A percentile compares a stretch with the other conserved stretches of the same genome.
Evolutionary conservation across 2,329 filamentous ascomycete species (phyloP).

Genomic region (Celoporthe dispersa): DNA sequence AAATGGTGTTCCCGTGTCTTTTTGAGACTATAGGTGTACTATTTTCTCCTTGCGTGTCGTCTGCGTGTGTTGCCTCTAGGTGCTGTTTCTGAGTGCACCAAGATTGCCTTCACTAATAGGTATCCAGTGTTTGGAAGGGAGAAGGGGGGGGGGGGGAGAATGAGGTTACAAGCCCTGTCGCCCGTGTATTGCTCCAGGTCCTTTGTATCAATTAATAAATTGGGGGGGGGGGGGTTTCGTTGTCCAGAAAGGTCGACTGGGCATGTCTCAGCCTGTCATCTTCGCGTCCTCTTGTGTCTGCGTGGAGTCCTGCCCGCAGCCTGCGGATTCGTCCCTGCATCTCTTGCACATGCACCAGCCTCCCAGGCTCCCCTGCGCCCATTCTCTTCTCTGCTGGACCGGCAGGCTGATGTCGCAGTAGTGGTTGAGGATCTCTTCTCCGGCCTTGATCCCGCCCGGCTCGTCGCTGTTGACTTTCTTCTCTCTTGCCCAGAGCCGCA

Average conservation of each 20-base stretch:
- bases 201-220: background rate
- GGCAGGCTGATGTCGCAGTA: conserved; percentile 86
- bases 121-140: background rate
- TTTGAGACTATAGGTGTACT: background rate
- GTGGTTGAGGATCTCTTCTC: conserved; percentile 84
- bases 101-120: background rate
- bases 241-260: background rate
- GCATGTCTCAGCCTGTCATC: background rate
- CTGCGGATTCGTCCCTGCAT: conserved; percentile 72
- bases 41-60: background rate
- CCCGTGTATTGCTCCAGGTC: conserved; percentile 19
- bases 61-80: background rate
- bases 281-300: conserved; percentile 5
- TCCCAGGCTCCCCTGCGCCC: conserved; percentile 85
- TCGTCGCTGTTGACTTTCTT: conserved; percentile 56
- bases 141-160: background rate
- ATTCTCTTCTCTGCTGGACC: conserved; percentile 82
- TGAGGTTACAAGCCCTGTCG: conserved; percentile 11
- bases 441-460: conserved; percentile 69
- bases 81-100: conserved; percentile 9
- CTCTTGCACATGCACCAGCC: conserved; percentile 86
- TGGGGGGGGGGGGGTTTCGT: background rate
- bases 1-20: background rate
- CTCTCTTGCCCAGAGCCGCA: conserved; percentile 69
- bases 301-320: background rate